phyloP scores from a whole-genome alignment of 2,329 filamentous ascomycete species.

The Trichophyton simii region DNA sequence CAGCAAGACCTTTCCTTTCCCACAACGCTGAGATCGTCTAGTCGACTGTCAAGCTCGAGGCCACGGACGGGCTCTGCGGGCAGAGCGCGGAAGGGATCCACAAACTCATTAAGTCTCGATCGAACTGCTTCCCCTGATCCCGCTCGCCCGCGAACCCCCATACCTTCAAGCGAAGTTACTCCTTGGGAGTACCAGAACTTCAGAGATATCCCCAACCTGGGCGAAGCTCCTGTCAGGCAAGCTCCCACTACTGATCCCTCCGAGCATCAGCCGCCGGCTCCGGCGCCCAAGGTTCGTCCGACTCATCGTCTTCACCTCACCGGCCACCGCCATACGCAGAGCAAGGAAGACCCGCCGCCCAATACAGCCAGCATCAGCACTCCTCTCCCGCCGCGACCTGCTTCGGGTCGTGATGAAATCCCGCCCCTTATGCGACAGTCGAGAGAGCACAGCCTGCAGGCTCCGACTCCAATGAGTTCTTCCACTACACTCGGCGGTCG shows the following conservation, averaged over 20 bases:
- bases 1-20: constrained; percentile 6
- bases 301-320: constrained; percentile 33
- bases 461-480: constrained; percentile 16
- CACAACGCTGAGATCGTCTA: constrained; percentile 7
- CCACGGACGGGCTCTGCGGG: constrained; percentile 23
- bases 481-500: constrained; percentile 45
- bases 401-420: constrained; percentile 27
- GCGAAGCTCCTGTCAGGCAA: constrained; percentile 63
- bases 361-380: background rate
- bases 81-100: constrained; percentile 71
- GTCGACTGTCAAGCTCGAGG: constrained; percentile 5
- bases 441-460: constrained; percentile 31
- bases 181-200: constrained; percentile 93
- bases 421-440: constrained; percentile 21
- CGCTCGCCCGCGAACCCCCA: constrained; percentile 70
- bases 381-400: constrained; percentile 1
- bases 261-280: constrained; percentile 8
- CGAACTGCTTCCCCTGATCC: constrained; percentile 57
- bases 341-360: constrained; percentile 44
- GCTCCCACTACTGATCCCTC: constrained; percentile 58
- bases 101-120: constrained; percentile 51
- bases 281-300: constrained; percentile 26
- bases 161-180: constrained; percentile 74
- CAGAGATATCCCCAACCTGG: constrained; percentile 65
- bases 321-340: constrained; percentile 42